Base-by-base conservation (phyloP, 805 yeast species). In the Metschnikowia cubensis region DNA sequence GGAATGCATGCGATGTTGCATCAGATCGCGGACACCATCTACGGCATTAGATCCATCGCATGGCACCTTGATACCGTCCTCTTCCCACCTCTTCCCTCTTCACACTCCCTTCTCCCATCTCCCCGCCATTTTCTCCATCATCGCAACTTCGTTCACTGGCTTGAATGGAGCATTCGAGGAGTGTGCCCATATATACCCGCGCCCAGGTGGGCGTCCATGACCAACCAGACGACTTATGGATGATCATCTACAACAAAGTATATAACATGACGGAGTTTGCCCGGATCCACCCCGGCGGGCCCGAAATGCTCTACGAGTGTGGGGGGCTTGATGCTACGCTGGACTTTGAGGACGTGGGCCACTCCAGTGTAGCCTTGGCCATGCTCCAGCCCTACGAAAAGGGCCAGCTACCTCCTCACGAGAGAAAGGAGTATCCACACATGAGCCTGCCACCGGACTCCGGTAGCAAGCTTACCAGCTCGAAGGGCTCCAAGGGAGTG, bases 311-410 rank as follows among this genome's bases (percentile, higher is more conserved):
- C 40, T 67, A 83, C 52, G 85, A 85, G 53, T 88, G 88, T 59
- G 97, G 94, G 17, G 96, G 94, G 3, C 72, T 68, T 4, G 90
- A 85, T 64, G 87, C 88, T 35, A 80, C 89, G 32, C 85, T 80
- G 62, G 82, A 85, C 22, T 85, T 85, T 62, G 81, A 80, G 41
- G 62, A 59, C 20, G 62, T 59, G 20, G 59, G 56, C 20, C 62
- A 59, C 43, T 54, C 59, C 5, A 49, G 52, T 17, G 55, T 49
- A 17, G 61, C 61, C 7, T 34, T 49, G n/a, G 54, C 52, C 7
- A 58, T 58, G 60, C 54, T 58, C 3, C 36, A 14, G 17, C 60
- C 60, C 17, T 52, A 51, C 46, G 46, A 47, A 31, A 38, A 50
- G 6, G 61, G 61, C 13, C 41, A 22, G 18, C 43, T 58, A 10